phyloP scores from a whole-genome alignment of 441 rosid species.

The Aleurites moluccanus region DNA sequence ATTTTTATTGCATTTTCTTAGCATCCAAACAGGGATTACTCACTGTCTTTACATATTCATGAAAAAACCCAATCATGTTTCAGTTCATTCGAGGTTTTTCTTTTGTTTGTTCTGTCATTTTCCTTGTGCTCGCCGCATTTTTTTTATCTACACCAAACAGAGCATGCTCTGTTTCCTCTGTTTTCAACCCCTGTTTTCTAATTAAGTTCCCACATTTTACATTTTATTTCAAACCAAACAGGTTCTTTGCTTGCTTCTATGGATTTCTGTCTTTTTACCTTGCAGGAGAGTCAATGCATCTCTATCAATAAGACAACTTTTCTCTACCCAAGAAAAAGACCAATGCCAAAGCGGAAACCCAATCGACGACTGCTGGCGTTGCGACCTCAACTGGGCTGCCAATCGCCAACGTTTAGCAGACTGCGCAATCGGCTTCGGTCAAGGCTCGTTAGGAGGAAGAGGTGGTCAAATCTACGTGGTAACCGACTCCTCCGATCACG shows the following conservation, averaged over 20 bases:
- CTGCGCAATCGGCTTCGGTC: conserved; percentile 80
- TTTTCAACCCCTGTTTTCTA: background rate
- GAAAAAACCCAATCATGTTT: conserved; percentile 1
- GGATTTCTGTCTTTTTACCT: conserved; percentile 4
- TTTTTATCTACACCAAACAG: conserved; percentile 13
- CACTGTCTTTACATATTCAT: background rate
- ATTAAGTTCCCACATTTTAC: background rate
- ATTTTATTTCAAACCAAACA: conserved; percentile 11
- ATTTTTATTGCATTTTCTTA: background rate
- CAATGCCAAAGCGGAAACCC: conserved; percentile 81
- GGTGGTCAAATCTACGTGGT: conserved; percentile 80
- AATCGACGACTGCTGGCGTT: conserved; percentile 94
- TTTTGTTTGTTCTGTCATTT: background rate
- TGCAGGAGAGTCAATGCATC: conserved; percentile 69
- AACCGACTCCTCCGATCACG: conserved; percentile 79
- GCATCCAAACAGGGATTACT: conserved; percentile 4
- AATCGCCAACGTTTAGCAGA: conserved; percentile 84
- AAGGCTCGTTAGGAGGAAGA: conserved; percentile 68
- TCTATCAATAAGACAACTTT: conserved; percentile 52
- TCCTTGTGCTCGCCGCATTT: background rate
- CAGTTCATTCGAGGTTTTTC: conserved; percentile 4
- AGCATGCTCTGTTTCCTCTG: conserved; percentile 17
- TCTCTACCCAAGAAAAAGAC: conserved; percentile 28
- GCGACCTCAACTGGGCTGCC: conserved; percentile 65
- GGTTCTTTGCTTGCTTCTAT: background rate